Percentiles rank a stretch among this genome's conserved stretches.
These are phyloP conservation scores for Vitis rotundifolia DNA, from an alignment of 164 flowering plant genomes.

Conservation along the genomic window DNA sequence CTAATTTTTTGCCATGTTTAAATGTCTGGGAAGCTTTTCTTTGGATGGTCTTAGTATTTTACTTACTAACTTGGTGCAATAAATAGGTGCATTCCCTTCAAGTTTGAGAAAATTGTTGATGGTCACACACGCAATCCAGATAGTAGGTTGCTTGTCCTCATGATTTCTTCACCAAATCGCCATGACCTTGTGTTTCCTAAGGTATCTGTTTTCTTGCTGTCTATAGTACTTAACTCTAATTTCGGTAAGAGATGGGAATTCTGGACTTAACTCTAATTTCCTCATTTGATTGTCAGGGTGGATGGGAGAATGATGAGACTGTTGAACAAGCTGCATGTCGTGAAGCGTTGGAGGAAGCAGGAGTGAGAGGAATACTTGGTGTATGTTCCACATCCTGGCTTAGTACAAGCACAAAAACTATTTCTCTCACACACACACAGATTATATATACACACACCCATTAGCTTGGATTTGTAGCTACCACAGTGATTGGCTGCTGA, in stretches of 20 bases:
- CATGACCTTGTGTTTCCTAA: constrained; percentile 71
- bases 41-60: neutral
- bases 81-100: constrained; percentile 67
- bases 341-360: constrained; percentile 73
- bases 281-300: constrained; percentile 44
- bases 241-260: neutral
- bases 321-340: constrained; percentile 57
- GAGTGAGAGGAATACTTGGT: constrained; percentile 50
- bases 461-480: too few relatives aligned
- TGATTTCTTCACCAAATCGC: constrained; percentile 64
- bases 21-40: neutral
- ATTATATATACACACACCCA: too few relatives aligned
- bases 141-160: constrained; percentile 41
- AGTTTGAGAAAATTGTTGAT: constrained; percentile 30
- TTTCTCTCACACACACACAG: neutral
- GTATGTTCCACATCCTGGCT: constrained; percentile 31
- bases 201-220: constrained; percentile 25
- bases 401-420: neutral
- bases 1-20: too few relatives aligned
- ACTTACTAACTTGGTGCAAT: neutral
- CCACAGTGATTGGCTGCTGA: too few relatives aligned
- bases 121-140: constrained; percentile 15
- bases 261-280: neutral
- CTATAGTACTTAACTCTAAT: neutral
- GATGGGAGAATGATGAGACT: constrained; percentile 74